phyloP scores from a whole-genome alignment of 2,329 filamentous ascomycete species.

The Venturia asperata region DNA sequence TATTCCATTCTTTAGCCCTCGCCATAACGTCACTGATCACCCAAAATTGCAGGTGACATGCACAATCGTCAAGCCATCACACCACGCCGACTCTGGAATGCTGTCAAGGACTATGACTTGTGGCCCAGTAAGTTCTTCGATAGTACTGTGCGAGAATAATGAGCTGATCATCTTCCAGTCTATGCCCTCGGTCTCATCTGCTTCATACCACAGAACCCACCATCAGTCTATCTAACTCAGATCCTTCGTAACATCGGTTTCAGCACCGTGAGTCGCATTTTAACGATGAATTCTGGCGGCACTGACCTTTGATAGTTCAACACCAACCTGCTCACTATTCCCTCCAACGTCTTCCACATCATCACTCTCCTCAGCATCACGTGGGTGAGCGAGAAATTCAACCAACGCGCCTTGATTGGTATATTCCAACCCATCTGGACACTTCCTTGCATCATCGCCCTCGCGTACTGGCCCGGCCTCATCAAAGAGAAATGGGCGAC shows the following conservation, averaged over 20 bases:
- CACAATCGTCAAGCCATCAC: slow-evolving; percentile 27
- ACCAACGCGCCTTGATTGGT: slow-evolving; percentile 41
- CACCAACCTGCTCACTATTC: slow-evolving; percentile 23
- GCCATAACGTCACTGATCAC: background rate
- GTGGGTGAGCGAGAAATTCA: slow-evolving; percentile 40
- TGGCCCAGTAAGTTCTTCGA: slow-evolving; percentile 21
- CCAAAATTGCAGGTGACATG: slow-evolving; percentile 21
- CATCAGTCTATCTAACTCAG: slow-evolving; percentile 25
- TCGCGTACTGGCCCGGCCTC: slow-evolving; percentile 41
- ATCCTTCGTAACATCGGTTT: slow-evolving; percentile 24
- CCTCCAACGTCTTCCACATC: slow-evolving; percentile 21
- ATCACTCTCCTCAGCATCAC: slow-evolving; percentile 30
- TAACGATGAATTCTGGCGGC: background rate
- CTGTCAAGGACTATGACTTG: slow-evolving; percentile 25
- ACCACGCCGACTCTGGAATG: slow-evolving; percentile 24
- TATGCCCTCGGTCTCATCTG: slow-evolving; percentile 26
- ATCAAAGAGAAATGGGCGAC: slow-evolving; percentile 44
- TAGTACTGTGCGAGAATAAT: slow-evolving; percentile 46
- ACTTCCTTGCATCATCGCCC: slow-evolving; percentile 50
- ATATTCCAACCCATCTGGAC: slow-evolving; percentile 52
- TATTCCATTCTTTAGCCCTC: background rate
- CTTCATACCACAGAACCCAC: slow-evolving; percentile 24
- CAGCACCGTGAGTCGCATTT: slow-evolving; percentile 21
- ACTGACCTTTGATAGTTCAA: slow-evolving; percentile 20
- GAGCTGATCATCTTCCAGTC: slow-evolving; percentile 40